phyloP scores from a whole-genome alignment of 1,139 yeast species.

The Meyerozyma guilliermondii region DNA sequence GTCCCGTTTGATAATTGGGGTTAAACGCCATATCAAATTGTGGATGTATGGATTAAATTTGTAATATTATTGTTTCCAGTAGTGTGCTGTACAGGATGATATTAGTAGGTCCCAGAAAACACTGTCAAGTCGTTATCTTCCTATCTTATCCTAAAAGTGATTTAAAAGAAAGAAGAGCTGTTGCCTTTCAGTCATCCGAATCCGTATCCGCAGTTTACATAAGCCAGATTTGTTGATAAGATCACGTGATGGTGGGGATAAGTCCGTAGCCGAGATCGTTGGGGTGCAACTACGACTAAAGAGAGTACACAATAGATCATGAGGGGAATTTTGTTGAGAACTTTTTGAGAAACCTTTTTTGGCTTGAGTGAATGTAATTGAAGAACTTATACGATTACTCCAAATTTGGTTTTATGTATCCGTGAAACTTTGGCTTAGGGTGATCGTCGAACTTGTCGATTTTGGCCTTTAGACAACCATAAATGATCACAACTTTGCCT shows the following conservation, averaged over 20 bases:
- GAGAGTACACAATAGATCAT: too few relatives aligned
- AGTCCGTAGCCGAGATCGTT: too few relatives aligned
- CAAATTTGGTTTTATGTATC: too few relatives aligned
- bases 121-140: not conserved
- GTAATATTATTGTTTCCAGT: not conserved
- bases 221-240: constrained; percentile 4
- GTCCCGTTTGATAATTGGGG: constrained; percentile 6
- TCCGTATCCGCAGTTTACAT: not conserved
- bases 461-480: too few relatives aligned
- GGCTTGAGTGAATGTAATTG: too few relatives aligned
- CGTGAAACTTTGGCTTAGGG: too few relatives aligned
- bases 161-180: not conserved
- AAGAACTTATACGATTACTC: too few relatives aligned
- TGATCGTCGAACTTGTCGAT: too few relatives aligned
- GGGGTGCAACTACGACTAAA: too few relatives aligned
- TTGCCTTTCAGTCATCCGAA: not conserved
- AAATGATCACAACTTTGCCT: too few relatives aligned
- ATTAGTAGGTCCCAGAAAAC: not conserved
- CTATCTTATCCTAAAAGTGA: not conserved
- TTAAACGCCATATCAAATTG: constrained; percentile 11
- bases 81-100: not conserved
- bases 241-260: constrained; percentile 6
- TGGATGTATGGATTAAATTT: not conserved
- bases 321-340: too few relatives aligned
- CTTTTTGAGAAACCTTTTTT: too few relatives aligned